These are phyloP conservation scores for Amylocystis lapponica DNA, from an alignment of 768 basidiomycete species.

Conservation along the genomic window DNA sequence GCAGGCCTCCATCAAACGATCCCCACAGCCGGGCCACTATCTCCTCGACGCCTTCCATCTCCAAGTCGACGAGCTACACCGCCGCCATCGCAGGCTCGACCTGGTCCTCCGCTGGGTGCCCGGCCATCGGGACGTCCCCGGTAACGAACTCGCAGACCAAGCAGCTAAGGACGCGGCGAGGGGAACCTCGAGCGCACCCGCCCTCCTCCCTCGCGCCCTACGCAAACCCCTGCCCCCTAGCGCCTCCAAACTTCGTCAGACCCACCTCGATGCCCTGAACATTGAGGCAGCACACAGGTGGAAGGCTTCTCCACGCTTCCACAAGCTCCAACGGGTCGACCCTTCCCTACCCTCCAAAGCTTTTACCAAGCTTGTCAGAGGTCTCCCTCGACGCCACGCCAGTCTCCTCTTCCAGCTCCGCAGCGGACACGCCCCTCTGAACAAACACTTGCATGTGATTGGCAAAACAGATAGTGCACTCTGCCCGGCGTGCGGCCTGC, in stretches of 20 bases:
- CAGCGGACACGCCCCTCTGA: constrained; percentile 27
- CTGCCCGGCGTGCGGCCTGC: constrained; percentile 9
- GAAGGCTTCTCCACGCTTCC: background rate
- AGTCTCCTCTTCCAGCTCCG: constrained; percentile 25
- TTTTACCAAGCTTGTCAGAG: background rate
- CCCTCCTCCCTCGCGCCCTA: too few relatives aligned
- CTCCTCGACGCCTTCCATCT: constrained; percentile 6
- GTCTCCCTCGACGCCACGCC: background rate
- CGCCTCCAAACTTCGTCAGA: too few relatives aligned
- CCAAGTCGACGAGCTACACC: background rate
- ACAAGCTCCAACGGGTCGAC: background rate
- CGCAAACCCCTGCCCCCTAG: constrained; percentile 6
- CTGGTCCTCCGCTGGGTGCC: constrained; percentile 10
- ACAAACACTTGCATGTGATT: constrained; percentile 19
- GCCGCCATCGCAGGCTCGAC: background rate
- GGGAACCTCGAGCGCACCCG: too few relatives aligned
- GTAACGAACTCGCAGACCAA: constrained; percentile 11
- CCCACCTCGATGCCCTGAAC: too few relatives aligned
- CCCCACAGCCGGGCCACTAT: constrained; percentile 2
- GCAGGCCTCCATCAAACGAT: background rate
- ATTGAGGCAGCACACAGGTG: too few relatives aligned
- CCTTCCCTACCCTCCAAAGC: constrained; percentile 3
- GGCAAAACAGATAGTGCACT: background rate
- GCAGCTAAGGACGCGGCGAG: constrained; percentile 8
- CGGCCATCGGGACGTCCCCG: constrained; percentile 6